Base-by-base conservation (phyloP, 73 alveolate genomes). In the Paramecium sexaurelia region DNA sequence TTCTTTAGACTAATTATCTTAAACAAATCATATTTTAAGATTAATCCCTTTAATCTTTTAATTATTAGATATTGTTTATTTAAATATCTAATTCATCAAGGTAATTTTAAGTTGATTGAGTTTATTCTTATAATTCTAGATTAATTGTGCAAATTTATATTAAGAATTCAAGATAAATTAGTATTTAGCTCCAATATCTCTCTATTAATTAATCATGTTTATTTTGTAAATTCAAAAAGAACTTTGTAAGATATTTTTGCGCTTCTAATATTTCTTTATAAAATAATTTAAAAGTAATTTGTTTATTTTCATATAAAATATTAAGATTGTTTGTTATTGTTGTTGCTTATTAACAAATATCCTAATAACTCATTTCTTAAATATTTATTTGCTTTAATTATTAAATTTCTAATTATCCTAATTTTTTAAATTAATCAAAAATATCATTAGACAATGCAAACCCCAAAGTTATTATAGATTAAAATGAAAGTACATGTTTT, bases 121-220 rank as follows among this genome's bases (percentile, higher is more conserved):
- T 13, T n/a, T 13, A 15, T 36, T 71, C 86, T 32, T 71, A 71
- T 7, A 71, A 37, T 3, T 71, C 86, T 1, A 71, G 17, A 71
- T 71, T 37, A 1, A 35, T 71, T 35, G 55, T 32, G 35, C 55
- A 11, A 1, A 71, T 11, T 36, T 71, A 71, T 3, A 71, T 71
- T 6, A 71, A 17, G 35, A 71, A 71, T 71, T 71, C 32, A 15
- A 71, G 17, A 17, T 71, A 71, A 27, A 71, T 71, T 0, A 27
- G 55, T 10, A 78, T 78, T 8, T 78, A 22, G 6, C 41, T 45
- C 90, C 90, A 78, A 78, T 78, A 78, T 78, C 90, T 40, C 9
- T 37, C 75, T 3, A 78, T 43, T 20, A 78, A 19, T 43, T 78
- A 11, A 29, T 78, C 90, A 78, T 78, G 90, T 36, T 26, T 40